Evolutionary conservation across 2,329 filamentous ascomycete genomes (phyloP).

Genomic region (Rachicladosporium sp.): DNA sequence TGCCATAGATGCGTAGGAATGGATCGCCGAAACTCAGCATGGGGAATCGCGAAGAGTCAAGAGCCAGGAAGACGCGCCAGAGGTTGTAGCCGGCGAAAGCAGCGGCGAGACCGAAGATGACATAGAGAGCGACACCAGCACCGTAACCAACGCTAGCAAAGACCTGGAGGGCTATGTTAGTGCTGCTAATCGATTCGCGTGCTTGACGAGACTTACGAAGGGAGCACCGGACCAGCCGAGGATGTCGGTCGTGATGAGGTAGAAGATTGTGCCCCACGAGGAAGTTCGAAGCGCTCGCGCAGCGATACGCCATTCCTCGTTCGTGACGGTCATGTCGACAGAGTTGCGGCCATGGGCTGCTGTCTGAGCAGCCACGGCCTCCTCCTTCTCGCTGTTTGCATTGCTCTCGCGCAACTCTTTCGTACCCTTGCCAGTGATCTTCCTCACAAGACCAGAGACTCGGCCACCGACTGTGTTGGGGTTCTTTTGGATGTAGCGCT

Average conservation of each 20-base stretch:
- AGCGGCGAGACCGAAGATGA: conserved; percentile 25
- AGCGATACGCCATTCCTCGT: conserved; percentile 24
- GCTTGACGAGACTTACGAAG: conserved; percentile 16
- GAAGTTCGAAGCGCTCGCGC: conserved; percentile 24
- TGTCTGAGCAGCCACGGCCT: neutral
- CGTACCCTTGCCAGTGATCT: no score
- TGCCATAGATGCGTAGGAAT: conserved; percentile 28
- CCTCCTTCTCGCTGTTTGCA: neutral
- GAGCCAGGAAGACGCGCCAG: conserved; percentile 26
- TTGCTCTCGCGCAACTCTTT: no score
- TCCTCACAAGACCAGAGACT: no score
- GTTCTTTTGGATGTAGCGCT: neutral
- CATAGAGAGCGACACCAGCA: conserved; percentile 26
- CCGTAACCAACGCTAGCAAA: conserved; percentile 19
- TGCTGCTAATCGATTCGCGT: conserved; percentile 2
- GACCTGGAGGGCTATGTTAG: conserved; percentile 1
- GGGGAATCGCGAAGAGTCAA: conserved; percentile 30
- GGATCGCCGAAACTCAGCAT: conserved; percentile 31
- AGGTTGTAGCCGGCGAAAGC: conserved; percentile 13
- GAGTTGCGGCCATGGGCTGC: neutral
- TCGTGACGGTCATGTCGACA: conserved; percentile 12
- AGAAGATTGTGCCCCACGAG: conserved; percentile 28
- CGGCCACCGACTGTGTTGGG: no score
- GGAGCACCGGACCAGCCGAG: conserved; percentile 24
- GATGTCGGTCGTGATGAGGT: conserved; percentile 33